Conservation (phyloP, 1,284 basidiomycete species). For the Macrocystidia cucumis region DNA sequence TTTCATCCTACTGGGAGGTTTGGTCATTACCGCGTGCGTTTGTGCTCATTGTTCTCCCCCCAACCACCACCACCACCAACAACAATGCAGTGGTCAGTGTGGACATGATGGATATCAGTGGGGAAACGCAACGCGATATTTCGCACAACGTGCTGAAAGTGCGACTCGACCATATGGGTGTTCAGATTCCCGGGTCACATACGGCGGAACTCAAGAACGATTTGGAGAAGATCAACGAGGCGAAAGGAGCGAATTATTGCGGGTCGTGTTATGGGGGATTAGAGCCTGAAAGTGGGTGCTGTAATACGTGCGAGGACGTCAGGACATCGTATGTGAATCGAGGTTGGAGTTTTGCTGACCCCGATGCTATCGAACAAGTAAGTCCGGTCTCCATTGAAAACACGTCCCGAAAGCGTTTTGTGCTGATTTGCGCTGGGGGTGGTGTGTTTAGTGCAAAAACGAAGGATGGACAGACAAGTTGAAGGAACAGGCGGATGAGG, state of each 20-base stretch:
- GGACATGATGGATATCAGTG: slow-evolving; percentile 98
- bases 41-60: not conserved
- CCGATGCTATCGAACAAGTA: slow-evolving; percentile 90
- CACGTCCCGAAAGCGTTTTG: slow-evolving; percentile 3
- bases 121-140: slow-evolving; percentile 87
- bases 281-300: slow-evolving; percentile 80
- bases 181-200: slow-evolving; percentile 47
- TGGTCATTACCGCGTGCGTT: not conserved
- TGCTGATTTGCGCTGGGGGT: no score
- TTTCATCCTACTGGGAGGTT: not conserved
- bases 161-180: slow-evolving; percentile 62
- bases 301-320: slow-evolving; percentile 96
- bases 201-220: slow-evolving; percentile 76
- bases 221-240: slow-evolving; percentile 68
- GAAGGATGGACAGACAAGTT: slow-evolving; percentile 97
- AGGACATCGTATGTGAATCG: slow-evolving; percentile 84
- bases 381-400: slow-evolving; percentile 16
- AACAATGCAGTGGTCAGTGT: slow-evolving; percentile 91
- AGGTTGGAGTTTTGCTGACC: slow-evolving; percentile 93
- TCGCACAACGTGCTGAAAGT: slow-evolving; percentile 88
- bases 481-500: slow-evolving; percentile 87
- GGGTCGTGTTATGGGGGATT: slow-evolving; percentile 97
- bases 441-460: slow-evolving; percentile 76
- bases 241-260: slow-evolving; percentile 67
- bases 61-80: not conserved